These are phyloP conservation scores for Solanum lignicaule DNA, from an alignment of 257 asterid genomes.

Conservation along the genomic window DNA sequence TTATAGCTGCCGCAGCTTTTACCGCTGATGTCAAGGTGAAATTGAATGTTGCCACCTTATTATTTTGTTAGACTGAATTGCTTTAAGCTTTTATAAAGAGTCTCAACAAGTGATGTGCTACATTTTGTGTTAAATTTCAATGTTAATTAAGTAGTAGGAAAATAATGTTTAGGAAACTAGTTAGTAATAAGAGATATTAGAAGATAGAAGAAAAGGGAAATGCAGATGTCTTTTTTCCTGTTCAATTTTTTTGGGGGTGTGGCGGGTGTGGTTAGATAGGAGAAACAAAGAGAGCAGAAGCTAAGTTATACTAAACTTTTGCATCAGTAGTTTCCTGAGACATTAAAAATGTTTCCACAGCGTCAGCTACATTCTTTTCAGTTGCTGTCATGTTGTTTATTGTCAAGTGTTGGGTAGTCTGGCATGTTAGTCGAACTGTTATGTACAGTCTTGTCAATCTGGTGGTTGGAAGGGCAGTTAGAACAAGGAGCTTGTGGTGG, in stretches of 20 bases:
- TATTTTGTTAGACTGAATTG: background rate
- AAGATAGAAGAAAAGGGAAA: background rate
- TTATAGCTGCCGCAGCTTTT: conserved; percentile 98
- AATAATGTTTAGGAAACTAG: background rate
- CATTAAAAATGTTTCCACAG: background rate
- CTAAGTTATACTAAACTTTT: background rate
- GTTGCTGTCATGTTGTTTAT: background rate
- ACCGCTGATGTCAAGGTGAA: conserved; percentile 98
- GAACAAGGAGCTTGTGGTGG: background rate
- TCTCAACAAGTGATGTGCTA: background rate
- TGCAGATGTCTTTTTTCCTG: background rate
- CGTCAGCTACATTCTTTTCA: background rate
- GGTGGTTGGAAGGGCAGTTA: background rate
- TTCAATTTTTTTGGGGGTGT: background rate
- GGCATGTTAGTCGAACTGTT: background rate
- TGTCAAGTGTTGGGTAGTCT: background rate
- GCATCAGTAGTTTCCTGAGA: background rate
- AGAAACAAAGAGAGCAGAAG: background rate
- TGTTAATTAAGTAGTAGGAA: background rate
- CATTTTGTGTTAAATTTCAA: background rate
- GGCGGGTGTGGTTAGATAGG: background rate
- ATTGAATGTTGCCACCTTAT: background rate
- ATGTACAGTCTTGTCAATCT: background rate
- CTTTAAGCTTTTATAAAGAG: background rate
- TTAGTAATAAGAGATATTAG: background rate